Base-by-base conservation (phyloP, 2,329 filamentous ascomycete species). In the Phaeosphaeria sp. region DNA sequence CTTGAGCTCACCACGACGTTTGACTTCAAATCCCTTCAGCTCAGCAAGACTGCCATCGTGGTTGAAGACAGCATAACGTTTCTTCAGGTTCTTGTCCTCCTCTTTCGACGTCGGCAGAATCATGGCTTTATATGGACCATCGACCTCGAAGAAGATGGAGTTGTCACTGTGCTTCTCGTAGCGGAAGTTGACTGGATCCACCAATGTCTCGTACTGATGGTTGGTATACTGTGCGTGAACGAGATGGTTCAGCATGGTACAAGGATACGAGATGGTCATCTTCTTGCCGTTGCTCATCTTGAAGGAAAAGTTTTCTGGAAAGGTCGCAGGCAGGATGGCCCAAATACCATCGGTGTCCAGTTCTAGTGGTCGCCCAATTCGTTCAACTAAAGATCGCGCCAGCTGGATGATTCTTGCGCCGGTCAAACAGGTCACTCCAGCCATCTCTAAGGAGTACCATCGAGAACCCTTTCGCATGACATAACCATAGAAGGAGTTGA, bases 361-460 rank as follows among this genome's bases (percentile, higher is more conserved):
- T 76, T 99, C 95, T 52, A 99, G 83, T 0, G 95, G 95, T 55
- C 95, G 87, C 22, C 95, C 95, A 39, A 99, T 91, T 7, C 95
- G 87, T 74, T 99, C 95, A 3, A 99, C 94, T 1, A 99, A 85
- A 68, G 95, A 90, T 72, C 94, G 88, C 18, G 95, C 96, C 85
- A 99, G 88, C 73, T 99, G 95, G 75, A 99, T 99, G 74, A 99
- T 99, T 43, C 89, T 91, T 30, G 95, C 95, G 61, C 95, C 95
- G 1, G 95, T 99, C 76, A 99, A 82, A 80, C 95, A 99, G 43
- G 95, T 99, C 4, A 99, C 95, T 68, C 95, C 95, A 17, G 96
- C 95, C 95, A 99, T 99, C 76, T 99, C 95, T 86, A 99, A 89
- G 18, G 95, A 99, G 75, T 99, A 99, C 95, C 95, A 99, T 54